These are phyloP conservation scores for Cinnamomum chago DNA, from an alignment of 164 flowering plant species.

Conservation along the genomic window DNA sequence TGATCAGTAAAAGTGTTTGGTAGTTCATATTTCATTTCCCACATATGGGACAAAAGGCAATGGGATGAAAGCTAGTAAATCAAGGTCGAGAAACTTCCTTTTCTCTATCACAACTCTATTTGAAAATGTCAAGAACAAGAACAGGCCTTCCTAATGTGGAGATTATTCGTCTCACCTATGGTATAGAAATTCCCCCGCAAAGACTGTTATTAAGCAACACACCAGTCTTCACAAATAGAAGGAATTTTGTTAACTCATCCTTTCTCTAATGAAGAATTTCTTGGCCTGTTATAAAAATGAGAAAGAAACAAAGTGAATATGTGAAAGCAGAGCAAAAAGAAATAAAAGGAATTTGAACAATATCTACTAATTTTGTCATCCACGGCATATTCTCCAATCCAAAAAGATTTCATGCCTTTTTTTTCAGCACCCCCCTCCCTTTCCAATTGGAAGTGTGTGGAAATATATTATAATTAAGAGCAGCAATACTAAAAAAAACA, in stretches of 20 bases:
- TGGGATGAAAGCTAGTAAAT: no score
- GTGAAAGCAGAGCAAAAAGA: not conserved
- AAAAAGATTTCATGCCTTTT: no score
- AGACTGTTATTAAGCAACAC: not conserved
- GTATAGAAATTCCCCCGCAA: not conserved
- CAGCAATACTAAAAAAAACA: not conserved
- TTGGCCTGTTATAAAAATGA: constrained; percentile 20
- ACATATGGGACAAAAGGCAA: no score
- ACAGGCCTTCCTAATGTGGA: constrained; percentile 1
- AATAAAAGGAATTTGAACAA: no score
- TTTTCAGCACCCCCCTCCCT: no score
- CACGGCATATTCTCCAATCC: no score
- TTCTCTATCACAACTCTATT: not conserved
- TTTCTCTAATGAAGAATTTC: constrained; percentile 26
- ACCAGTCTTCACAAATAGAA: not conserved
- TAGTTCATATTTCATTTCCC: no score
- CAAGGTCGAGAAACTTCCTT: not conserved
- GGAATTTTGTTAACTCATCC: constrained; percentile 6
- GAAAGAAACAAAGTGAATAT: not conserved
- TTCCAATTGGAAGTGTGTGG: no score
- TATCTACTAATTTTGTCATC: no score
- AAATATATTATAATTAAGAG: no score
- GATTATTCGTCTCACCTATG: not conserved
- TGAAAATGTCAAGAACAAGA: constrained; percentile 1
- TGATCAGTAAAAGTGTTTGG: no score